Conservation (phyloP, 768 basidiomycete species). For the Crassisporium funariophilum region DNA sequence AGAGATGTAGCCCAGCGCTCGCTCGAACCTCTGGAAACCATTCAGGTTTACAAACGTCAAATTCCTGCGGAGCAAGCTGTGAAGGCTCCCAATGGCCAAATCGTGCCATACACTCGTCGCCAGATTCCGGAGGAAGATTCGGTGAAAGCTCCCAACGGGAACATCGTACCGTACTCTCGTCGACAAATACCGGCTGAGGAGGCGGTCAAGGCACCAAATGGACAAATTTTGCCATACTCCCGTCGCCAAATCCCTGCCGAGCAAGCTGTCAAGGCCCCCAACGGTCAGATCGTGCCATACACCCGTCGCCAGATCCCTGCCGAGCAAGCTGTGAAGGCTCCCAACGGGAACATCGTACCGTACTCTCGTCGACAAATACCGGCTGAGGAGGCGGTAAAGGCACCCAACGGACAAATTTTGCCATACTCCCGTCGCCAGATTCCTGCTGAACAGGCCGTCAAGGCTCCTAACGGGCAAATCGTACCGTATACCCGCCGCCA, state of each 20-base stretch:
- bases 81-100: constrained; percentile 21
- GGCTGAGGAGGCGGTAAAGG: constrained; percentile 33
- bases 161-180: constrained; percentile 17
- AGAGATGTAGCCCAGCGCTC: constrained; percentile 19
- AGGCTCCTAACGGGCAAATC: constrained; percentile 35
- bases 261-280: constrained; percentile 26
- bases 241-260: constrained; percentile 37
- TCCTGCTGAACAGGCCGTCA: constrained; percentile 34
- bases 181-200: constrained; percentile 25
- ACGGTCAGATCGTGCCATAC: constrained; percentile 30
- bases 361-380: constrained; percentile 26
- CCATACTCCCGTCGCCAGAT: constrained; percentile 17
- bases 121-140: constrained; percentile 25
- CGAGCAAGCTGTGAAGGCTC: constrained; percentile 24
- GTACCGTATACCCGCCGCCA: constrained; percentile 19
- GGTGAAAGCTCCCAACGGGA: constrained; percentile 28
- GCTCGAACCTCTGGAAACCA: constrained; percentile 22
- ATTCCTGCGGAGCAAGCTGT: constrained; percentile 11
- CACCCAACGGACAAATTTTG: constrained; percentile 34
- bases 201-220: constrained; percentile 22
- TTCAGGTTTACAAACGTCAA: constrained; percentile 17
- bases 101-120: constrained; percentile 16
- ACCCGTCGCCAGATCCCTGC: constrained; percentile 24
- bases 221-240: constrained; percentile 45
- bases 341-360: constrained; percentile 24